These are phyloP conservation scores for Bipolaris victoriae DNA, from an alignment of 2,329 filamentous ascomycete species.

Conservation along the genomic window DNA sequence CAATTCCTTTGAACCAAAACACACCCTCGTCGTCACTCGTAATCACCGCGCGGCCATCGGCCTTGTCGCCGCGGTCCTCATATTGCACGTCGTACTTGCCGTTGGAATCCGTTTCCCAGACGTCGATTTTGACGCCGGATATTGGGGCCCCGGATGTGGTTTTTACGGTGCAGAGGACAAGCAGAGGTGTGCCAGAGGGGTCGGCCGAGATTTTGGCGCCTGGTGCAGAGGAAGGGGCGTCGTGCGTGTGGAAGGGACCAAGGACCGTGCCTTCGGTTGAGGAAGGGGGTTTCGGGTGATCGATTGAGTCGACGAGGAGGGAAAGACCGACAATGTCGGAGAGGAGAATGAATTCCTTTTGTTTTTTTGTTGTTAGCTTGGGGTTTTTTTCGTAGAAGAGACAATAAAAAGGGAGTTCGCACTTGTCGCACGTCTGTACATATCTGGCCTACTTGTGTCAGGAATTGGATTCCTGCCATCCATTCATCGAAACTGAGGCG, in stretches of 20 bases:
- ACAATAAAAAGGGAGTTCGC: constrained; percentile 5
- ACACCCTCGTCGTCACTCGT: constrained; percentile 70
- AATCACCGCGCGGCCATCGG: constrained; percentile 76
- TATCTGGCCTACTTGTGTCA: constrained; percentile 75
- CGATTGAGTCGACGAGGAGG: constrained; percentile 80
- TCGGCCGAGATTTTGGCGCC: constrained; percentile 72
- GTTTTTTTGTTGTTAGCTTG: neutral
- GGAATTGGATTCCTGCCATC: constrained; percentile 75
- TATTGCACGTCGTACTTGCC: constrained; percentile 86
- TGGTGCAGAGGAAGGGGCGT: constrained; percentile 64
- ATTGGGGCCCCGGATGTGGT: constrained; percentile 70
- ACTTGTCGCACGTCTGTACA: constrained; percentile 76
- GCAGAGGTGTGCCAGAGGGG: constrained; percentile 69
- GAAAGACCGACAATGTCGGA: constrained; percentile 81
- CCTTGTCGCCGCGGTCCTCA: constrained; percentile 61
- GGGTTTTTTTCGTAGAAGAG: too few relatives aligned
- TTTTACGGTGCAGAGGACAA: constrained; percentile 75
- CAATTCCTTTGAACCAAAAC: constrained; percentile 87
- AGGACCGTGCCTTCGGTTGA: constrained; percentile 81
- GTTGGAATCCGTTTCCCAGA: constrained; percentile 84
- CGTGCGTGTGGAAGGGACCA: constrained; percentile 83
- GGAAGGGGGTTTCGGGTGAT: constrained; percentile 75
- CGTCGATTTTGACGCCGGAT: constrained; percentile 72
- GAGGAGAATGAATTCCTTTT: constrained; percentile 78
- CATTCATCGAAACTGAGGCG: constrained; percentile 77